A percentile compares a stretch with the other conserved stretches of the same genome.
These are phyloP conservation scores for Ceratobasidium sp. DNA, from an alignment of 1,284 basidiomycete species.

Conservation along the genomic window DNA sequence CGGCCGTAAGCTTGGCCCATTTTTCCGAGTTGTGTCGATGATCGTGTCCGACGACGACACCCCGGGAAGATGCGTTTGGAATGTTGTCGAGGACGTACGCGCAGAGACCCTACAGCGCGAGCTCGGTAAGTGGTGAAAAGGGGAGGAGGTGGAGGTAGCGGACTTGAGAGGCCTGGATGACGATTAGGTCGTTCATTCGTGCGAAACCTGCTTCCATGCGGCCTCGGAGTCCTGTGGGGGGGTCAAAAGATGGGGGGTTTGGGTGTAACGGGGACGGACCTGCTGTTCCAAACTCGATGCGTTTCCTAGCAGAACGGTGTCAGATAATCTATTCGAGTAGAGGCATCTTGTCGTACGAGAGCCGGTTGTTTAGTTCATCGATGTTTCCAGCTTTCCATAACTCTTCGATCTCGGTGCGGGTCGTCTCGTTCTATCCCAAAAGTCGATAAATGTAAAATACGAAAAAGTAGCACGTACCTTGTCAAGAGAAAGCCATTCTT, in stretches of 20 bases:
- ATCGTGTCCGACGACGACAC: constrained; percentile 84
- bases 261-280: constrained; percentile 60
- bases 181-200: constrained; percentile 85
- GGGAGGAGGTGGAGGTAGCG: background rate
- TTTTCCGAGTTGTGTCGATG: constrained; percentile 79
- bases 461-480: constrained; percentile 55
- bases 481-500: constrained; percentile 68
- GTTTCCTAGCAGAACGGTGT: constrained; percentile 58
- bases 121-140: constrained; percentile 20
- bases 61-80: constrained; percentile 64
- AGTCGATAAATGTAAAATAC: background rate
- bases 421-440: constrained; percentile 51
- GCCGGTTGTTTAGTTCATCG: constrained; percentile 66
- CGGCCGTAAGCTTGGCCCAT: constrained; percentile 80
- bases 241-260: constrained; percentile 16
- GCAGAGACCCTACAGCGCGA: constrained; percentile 70
- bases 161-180: constrained; percentile 85
- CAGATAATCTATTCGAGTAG: constrained; percentile 20
- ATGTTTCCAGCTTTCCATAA: constrained; percentile 62
- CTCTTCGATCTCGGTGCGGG: constrained; percentile 64
- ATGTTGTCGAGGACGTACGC: constrained; percentile 71
- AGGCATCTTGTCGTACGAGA: too few species aligned
- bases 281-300: constrained; percentile 88
- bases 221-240: constrained; percentile 75
- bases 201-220: constrained; percentile 87